phyloP scores from a whole-genome alignment of 139 green algal genomes.

The Coccomyxa sp. region DNA sequence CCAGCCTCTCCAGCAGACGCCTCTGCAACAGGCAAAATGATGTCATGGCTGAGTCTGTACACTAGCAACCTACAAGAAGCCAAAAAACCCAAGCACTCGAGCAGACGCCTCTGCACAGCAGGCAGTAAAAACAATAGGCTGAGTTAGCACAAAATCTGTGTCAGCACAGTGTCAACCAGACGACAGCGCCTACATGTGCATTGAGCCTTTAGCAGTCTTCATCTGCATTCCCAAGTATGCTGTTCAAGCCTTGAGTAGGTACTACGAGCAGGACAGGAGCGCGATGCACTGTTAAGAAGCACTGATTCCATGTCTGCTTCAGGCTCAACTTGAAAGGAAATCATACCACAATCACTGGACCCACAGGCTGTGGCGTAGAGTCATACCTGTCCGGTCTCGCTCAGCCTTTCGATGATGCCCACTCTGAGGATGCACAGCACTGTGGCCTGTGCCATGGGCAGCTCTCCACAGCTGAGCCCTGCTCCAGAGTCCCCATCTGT shows the following conservation, averaged over 20 bases:
- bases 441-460: slow-evolving; percentile 59
- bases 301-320: no score
- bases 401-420: slow-evolving; percentile 66
- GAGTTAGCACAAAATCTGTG: neutral
- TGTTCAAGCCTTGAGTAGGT: no score
- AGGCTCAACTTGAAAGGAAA: no score
- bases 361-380: no score
- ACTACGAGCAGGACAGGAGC: no score
- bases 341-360: no score
- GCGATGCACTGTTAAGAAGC: no score
- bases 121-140: neutral
- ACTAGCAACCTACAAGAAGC: neutral
- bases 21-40: slow-evolving; percentile 25
- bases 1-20: slow-evolving; percentile 54
- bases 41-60: neutral
- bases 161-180: no score
- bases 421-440: slow-evolving; percentile 76
- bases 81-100: neutral
- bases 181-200: no score
- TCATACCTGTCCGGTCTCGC: slow-evolving; percentile 56
- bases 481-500: slow-evolving; percentile 34
- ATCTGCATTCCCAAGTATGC: no score
- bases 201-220: no score
- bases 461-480: slow-evolving; percentile 36
- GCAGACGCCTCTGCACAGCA: neutral